These are phyloP conservation scores for Gossypium lobatum DNA, from an alignment of 441 rosid species.

Conservation along the genomic window DNA sequence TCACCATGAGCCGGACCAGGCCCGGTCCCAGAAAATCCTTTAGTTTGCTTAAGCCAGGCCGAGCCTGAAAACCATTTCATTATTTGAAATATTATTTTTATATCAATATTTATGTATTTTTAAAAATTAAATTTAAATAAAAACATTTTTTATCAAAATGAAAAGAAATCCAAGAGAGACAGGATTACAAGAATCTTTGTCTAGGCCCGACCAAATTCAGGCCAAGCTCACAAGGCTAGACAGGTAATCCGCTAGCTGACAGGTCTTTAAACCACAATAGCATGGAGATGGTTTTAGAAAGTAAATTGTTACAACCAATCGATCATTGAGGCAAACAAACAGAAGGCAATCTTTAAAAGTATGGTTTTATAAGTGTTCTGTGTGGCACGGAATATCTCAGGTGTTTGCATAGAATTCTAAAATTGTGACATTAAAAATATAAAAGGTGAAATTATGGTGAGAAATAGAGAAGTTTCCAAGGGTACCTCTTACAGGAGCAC, in stretches of 20 bases:
- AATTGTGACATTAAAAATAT: neutral
- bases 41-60: neutral
- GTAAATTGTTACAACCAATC: neutral
- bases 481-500: slow-evolving; percentile 61
- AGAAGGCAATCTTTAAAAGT: neutral
- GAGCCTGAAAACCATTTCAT: neutral
- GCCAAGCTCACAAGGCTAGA: neutral
- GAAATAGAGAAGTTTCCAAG: neutral
- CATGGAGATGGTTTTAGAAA: neutral
- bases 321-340: neutral
- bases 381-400: neutral
- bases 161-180: neutral
- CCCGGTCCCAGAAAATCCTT: too few species aligned
- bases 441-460: neutral
- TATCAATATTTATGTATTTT: neutral
- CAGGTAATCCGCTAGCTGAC: neutral
- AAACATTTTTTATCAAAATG: neutral
- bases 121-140: neutral
- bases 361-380: neutral
- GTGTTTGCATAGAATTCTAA: neutral
- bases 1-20: too few species aligned
- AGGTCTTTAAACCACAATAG: neutral
- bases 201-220: neutral
- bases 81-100: neutral
- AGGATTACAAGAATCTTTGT: neutral